Evolutionary conservation across 2,329 filamentous ascomycete species (phyloP), one percentile per base, ranked within the genome.

Genomic region (Helotiales sp.): DNA sequence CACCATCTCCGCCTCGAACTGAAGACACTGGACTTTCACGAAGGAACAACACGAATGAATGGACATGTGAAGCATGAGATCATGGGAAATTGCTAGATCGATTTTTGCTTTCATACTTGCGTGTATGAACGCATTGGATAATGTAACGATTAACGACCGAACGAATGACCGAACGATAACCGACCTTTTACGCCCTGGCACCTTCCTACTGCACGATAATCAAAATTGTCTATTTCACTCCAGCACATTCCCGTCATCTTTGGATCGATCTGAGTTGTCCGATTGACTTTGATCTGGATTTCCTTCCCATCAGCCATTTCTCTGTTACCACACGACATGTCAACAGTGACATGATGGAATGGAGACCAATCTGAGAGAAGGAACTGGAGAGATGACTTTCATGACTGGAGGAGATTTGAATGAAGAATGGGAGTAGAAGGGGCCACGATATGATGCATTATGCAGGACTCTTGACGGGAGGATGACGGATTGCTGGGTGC

Each of bases 111-210:
- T 26, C 49, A 52, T 28, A n/a, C n/a, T n/a, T n/a, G 11, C 49
- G 30, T 30, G 13, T n/a, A 52, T 30, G 24, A 7, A 17, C 8
- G 49, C 3, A 30, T 52, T 52, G 49, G 49, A 52, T 52, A 52
- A 28, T 52, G 49, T 52, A 52, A 52, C 49, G 49, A 52, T 8
- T 52, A 52, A 52, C 49, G 49, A 52, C 6, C 40, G 6, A 45
- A 45, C 37, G 11, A 43, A 43, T n/a, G n/a, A n/a, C n/a, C 40
- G 40, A 52, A 52, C 37, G 24, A 5, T 6, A 17, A 45, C 28
- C n/a, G 49, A 52, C 49, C 24, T 52, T 30, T 52, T 30, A 52
- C 49, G 49, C 11, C 24, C 47, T 28, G 11, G 17, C 40, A 4
- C 47, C 24, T 4, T 28, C 47, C 24, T 4, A 50, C 22, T n/a